Conservation (phyloP, 352 stramenopile species). For the Saprolegnia parasitica region DNA sequence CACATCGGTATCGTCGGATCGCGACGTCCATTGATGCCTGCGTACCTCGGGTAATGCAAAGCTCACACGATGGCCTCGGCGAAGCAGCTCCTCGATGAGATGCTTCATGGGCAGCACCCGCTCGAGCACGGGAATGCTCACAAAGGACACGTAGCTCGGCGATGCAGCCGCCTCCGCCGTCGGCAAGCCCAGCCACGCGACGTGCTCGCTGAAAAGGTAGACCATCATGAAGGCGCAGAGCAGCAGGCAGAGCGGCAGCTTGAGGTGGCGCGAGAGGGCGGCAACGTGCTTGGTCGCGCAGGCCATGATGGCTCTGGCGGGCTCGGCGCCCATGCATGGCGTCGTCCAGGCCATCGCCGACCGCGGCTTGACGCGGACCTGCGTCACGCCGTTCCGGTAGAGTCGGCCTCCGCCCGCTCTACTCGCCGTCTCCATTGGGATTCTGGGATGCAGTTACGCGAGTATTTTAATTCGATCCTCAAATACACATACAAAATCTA, state of each 20-base stretch:
- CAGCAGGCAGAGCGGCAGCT: slow-evolving; percentile 14
- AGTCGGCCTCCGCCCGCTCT: not conserved
- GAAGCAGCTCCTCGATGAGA: slow-evolving; percentile 63
- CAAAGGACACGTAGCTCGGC: slow-evolving; percentile 63
- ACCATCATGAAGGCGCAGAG: slow-evolving; percentile 7
- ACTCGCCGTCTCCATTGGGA: too few species aligned
- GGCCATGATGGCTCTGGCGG: not conserved
- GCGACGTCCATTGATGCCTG: not conserved
- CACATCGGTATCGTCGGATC: slow-evolving; percentile 7
- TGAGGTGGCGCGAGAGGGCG: not conserved
- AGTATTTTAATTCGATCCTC: not conserved
- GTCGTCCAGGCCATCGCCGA: not conserved
- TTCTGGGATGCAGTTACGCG: not conserved
- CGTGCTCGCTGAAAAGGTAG: slow-evolving; percentile 18
- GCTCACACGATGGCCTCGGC: slow-evolving; percentile 66
- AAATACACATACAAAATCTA: not conserved
- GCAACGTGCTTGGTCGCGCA: not conserved
- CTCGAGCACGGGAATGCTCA: slow-evolving; percentile 80
- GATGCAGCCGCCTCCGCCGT: not conserved
- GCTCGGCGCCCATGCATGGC: not conserved
- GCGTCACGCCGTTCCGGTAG: slow-evolving; percentile 17
- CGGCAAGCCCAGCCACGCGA: slow-evolving; percentile 21
- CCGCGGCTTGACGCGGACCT: slow-evolving; percentile 26
- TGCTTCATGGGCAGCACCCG: slow-evolving; percentile 78
- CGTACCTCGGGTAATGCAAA: slow-evolving; percentile 71